Conservation (phyloP, 2,329 filamentous ascomycete genomes). For the Periconia digitata region DNA sequence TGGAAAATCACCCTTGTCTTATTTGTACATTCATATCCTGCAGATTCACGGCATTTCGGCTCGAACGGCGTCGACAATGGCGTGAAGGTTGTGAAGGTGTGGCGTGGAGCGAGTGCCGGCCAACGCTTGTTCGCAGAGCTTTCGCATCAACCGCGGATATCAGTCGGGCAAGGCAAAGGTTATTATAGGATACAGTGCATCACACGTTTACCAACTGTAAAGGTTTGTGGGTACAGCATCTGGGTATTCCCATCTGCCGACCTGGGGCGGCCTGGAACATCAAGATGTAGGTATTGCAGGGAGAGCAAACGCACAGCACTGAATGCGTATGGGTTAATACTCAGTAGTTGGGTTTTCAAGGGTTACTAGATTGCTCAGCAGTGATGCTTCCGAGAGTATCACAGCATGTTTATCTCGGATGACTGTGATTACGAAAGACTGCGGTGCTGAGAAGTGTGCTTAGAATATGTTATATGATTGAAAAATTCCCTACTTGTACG, state of each 20-base stretch:
- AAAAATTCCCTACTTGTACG: too few species aligned
- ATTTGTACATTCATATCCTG: too few species aligned
- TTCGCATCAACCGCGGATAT: neutral
- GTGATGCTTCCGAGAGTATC: too few species aligned
- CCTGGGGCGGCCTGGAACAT: neutral
- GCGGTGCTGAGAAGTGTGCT: too few species aligned
- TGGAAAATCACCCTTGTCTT: too few species aligned
- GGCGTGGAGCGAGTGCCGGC: neutral
- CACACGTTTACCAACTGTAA: neutral
- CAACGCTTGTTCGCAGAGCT: neutral
- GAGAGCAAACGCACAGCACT: neutral
- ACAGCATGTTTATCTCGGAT: too few species aligned
- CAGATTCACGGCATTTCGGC: neutral
- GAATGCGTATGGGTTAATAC: neutral
- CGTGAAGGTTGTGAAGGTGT: neutral
- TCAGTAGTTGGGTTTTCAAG: too few species aligned
- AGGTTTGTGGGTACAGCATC: neutral
- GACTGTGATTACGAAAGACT: too few species aligned
- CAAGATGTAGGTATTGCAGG: too few species aligned
- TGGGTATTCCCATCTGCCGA: neutral
- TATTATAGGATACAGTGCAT: neutral
- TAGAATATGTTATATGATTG: too few species aligned
- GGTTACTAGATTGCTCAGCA: too few species aligned
- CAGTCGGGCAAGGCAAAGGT: neutral
- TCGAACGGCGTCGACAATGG: neutral